Percentiles rank a stretch among this genome's conserved stretches.
Conservation (phyloP, 78 protist species). For the Creolimax fragrantissima region DNA sequence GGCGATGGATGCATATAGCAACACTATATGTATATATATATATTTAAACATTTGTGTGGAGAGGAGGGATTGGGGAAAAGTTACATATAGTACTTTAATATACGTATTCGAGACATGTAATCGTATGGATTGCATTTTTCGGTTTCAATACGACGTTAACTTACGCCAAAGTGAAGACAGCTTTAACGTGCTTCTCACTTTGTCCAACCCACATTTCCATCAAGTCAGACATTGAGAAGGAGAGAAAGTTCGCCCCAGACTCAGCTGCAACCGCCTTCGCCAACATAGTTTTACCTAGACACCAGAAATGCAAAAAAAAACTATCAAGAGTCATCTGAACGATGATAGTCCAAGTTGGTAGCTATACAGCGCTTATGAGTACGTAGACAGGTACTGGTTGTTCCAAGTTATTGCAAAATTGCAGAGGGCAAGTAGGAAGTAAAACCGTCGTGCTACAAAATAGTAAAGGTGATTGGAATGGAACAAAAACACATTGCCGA, state of each 20-base stretch:
- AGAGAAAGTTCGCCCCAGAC: slow-evolving; percentile 65
- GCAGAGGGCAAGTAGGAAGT: too few species aligned
- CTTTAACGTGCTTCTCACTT: slow-evolving; percentile 39
- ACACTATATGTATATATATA: background rate
- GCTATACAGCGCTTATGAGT: too few species aligned
- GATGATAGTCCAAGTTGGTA: too few species aligned
- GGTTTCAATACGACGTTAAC: too few species aligned
- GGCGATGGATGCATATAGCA: background rate
- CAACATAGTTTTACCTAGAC: slow-evolving; percentile 63
- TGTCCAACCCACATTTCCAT: slow-evolving; percentile 69
- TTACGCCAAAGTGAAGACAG: slow-evolving; percentile 12
- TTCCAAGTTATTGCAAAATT: too few species aligned
- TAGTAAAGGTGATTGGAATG: too few species aligned
- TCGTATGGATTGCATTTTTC: background rate
- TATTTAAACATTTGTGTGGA: background rate
- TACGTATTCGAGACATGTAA: background rate
- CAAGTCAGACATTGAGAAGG: slow-evolving; percentile 47
- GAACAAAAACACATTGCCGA: too few species aligned
- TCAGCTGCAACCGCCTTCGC: slow-evolving; percentile 87
- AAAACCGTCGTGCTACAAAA: too few species aligned
- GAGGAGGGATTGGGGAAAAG: background rate
- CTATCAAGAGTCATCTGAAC: too few species aligned
- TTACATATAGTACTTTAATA: background rate
- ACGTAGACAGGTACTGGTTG: too few species aligned
- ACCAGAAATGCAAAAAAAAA: too few species aligned